A percentile compares a stretch with the other conserved stretches of the same genome.
These are phyloP conservation scores for Lycium barbarum DNA, from an alignment of 257 asterid genomes.

Conservation along the genomic window DNA sequence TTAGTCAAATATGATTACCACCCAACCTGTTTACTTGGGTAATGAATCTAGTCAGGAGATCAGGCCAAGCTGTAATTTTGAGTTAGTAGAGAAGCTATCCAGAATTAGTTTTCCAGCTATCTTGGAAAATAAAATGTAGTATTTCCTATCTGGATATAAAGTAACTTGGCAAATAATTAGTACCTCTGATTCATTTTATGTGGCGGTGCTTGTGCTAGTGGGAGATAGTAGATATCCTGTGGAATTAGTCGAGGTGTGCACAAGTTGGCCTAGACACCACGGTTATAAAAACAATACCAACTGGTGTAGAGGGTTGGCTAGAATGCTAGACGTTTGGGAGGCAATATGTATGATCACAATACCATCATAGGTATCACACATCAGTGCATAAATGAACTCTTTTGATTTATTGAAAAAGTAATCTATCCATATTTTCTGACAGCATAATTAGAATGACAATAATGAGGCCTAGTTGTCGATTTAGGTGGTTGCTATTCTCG, in stretches of 20 bases:
- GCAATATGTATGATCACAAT: background rate
- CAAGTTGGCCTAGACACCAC: background rate
- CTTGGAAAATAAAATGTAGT: background rate
- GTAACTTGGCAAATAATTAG: background rate
- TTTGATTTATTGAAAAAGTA: background rate
- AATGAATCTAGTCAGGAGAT: background rate
- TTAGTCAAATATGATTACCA: background rate
- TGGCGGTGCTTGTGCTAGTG: background rate
- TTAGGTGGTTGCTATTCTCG: conserved; percentile 3
- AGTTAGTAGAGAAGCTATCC: background rate
- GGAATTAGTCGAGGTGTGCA: background rate
- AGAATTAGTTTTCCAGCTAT: background rate
- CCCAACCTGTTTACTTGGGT: background rate
- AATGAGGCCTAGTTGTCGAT: conserved; percentile 13
- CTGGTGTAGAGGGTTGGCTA: background rate
- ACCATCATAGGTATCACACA: background rate
- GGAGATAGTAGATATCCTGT: too few relatives aligned
- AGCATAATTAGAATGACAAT: background rate
- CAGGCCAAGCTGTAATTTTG: background rate
- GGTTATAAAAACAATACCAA: too few relatives aligned
- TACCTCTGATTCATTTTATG: background rate
- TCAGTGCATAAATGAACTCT: conserved; percentile 1
- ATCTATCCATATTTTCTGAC: background rate
- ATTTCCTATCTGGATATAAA: background rate
- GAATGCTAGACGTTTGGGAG: background rate